A percentile compares a stretch with the other conserved stretches of the same genome.
These are phyloP conservation scores for Lagenaria siceraria DNA, from an alignment of 306 rosid genomes.

Conservation along the genomic window DNA sequence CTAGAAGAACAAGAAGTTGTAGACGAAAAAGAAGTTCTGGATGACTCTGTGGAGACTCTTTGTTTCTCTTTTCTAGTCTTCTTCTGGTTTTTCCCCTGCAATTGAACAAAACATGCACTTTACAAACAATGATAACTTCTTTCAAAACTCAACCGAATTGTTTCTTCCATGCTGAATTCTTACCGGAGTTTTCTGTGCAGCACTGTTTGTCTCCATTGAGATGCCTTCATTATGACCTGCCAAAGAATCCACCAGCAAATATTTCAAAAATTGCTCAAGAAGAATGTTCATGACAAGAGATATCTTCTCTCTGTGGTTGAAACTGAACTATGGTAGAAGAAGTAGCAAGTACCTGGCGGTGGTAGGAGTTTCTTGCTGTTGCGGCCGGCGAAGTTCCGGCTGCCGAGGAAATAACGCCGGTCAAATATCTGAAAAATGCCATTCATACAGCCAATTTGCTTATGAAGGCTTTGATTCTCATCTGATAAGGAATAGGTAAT, in stretches of 20 bases:
- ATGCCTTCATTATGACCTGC: conserved; percentile 29
- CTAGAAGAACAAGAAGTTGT: conserved; percentile 74
- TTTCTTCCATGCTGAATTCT: conserved; percentile 9
- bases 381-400: conserved; percentile 21
- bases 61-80: conserved; percentile 34
- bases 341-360: conserved; percentile 13
- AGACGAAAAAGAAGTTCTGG: conserved; percentile 47
- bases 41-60: conserved; percentile 52
- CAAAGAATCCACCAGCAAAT: background rate
- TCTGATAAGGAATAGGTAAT: conserved; percentile 31
- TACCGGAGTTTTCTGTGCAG: conserved; percentile 29
- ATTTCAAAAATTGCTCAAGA: background rate
- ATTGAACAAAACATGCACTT: background rate
- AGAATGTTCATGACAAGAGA: background rate
- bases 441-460: conserved; percentile 79
- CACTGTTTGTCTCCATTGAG: conserved; percentile 17
- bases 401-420: conserved; percentile 50
- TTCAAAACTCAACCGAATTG: background rate
- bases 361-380: conserved; percentile 31
- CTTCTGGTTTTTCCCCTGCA: conserved; percentile 44
- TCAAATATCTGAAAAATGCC: conserved; percentile 73
- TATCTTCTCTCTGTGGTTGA: background rate
- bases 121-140: background rate
- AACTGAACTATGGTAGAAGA: background rate
- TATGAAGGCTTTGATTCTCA: conserved; percentile 59